Conservation (phyloP, 306 rosid species). For the Begonia masoniana region DNA sequence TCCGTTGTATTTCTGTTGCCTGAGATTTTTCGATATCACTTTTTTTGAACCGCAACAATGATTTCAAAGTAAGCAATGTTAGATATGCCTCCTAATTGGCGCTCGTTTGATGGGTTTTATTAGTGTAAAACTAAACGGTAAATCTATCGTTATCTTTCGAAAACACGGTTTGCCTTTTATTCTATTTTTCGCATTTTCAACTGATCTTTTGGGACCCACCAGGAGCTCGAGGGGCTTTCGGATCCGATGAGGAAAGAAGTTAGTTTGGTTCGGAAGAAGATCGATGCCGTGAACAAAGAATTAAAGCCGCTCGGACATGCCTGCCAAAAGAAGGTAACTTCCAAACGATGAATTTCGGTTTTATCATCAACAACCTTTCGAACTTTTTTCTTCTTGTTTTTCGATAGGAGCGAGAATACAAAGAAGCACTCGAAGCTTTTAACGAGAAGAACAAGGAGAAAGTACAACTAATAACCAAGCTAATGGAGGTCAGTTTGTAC, state of each 20-base stretch:
- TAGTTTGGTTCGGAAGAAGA: constrained; percentile 65
- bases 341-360: not conserved
- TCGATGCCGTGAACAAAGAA: constrained; percentile 87
- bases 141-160: too few species aligned
- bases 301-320: constrained; percentile 92
- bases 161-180: too few species aligned
- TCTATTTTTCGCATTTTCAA: too few species aligned
- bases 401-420: constrained; percentile 81
- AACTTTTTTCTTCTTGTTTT: not conserved
- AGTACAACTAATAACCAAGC: constrained; percentile 56
- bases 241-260: constrained; percentile 99
- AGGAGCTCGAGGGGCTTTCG: constrained; percentile 84
- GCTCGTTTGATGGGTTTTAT: too few species aligned
- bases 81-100: too few species aligned
- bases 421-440: constrained; percentile 88
- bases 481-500: constrained; percentile 52
- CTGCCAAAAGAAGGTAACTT: constrained; percentile 82
- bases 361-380: not conserved
- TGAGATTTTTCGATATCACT: too few species aligned
- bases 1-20: too few species aligned
- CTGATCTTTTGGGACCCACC: not conserved
- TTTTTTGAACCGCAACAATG: too few species aligned
- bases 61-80: too few species aligned
- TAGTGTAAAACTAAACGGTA: too few species aligned
- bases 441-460: constrained; percentile 93